Percentiles rank a stretch among this genome's conserved stretches.
phyloP scores from a whole-genome alignment of 805 yeast species.

The Yamadazyma endophytica region DNA sequence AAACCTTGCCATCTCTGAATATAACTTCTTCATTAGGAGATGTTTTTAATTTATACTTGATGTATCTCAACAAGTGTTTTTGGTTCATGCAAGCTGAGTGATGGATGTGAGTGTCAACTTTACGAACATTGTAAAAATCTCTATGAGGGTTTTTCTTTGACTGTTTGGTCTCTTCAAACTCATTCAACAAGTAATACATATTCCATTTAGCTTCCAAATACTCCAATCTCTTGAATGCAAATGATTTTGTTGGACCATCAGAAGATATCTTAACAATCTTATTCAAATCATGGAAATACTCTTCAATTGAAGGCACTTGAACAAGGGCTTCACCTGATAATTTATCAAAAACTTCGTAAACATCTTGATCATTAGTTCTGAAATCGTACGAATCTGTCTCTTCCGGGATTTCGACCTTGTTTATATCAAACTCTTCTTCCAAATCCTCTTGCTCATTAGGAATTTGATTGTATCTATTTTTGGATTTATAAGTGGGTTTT shows the following conservation, averaged over 20 bases:
- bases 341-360: conserved; percentile 55
- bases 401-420: conserved; percentile 53
- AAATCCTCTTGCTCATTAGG: conserved; percentile 27
- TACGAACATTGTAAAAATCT: conserved; percentile 93
- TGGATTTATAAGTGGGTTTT: conserved; percentile 73
- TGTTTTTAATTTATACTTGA: conserved; percentile 89
- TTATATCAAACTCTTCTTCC: conserved; percentile 57
- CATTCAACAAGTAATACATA: conserved; percentile 80
- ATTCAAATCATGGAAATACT: conserved; percentile 81
- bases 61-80: conserved; percentile 89
- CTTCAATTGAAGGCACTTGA: conserved; percentile 76
- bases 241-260: conserved; percentile 95
- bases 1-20: conserved; percentile 83
- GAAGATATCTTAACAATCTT: conserved; percentile 69
- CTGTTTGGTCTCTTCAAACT: conserved; percentile 86
- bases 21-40: conserved; percentile 86
- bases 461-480: conserved; percentile 44
- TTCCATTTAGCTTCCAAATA: conserved; percentile 97
- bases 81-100: conserved; percentile 99
- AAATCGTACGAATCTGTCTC: conserved; percentile 37
- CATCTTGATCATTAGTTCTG: conserved; percentile 57
- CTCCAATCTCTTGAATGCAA: conserved; percentile 90
- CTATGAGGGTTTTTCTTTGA: conserved; percentile 94
- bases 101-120: conserved; percentile 97
- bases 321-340: conserved; percentile 29